Evolutionary conservation across 2,329 filamentous ascomycete species (phyloP), one percentile per base, ranked within the genome.

Genomic region (Epichloe baconii): DNA sequence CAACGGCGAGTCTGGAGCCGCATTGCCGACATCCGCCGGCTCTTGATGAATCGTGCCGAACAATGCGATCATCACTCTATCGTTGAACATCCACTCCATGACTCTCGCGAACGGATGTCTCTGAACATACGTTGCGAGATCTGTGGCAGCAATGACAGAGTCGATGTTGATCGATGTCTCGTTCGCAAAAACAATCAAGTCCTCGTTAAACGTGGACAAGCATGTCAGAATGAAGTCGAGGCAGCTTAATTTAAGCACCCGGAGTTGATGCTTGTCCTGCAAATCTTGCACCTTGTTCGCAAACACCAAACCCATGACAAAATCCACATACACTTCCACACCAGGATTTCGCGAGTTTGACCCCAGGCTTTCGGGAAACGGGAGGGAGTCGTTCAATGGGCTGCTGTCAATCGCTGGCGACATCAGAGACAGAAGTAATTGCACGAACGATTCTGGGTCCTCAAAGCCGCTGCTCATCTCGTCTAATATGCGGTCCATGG

Each of bases 11-110:
- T 89, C 84, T 1, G 84, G 80, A 4, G 82, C 72, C 11, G 88
- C 80, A 58, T 79, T 82, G 54, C 86, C 80, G 41, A 96, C 78
- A 53, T 86, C 82, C 7, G 77, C 73, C 15, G 84, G 71, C 57
- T 91, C 80, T 63, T 94, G 85, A 58, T 91, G 86, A 34, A 93
- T 80, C 11, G 85, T 80, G 52, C 80, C 76, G 66, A 96, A 91
- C 2, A 98, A 70, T 14, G 84, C 80, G 56, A 79, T 79, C 60
- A 95, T 80, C 21, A 96, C 87, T 56, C 85, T 88, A 61, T 94
- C 88, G 63, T 95, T 96, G 67, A 95, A 95, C 68, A 98, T 80
- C 89, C 93, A 97, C 63, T 98, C 93, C 86, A 97, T 96, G 15
- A 95, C 84, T 53, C 94, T 82, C 3, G 87, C 83, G 62, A 97